A percentile compares a stretch with the other conserved stretches of the same genome.
phyloP scores from a whole-genome alignment of 2,329 filamentous ascomycete genomes.

The Clathrospora elynae region DNA sequence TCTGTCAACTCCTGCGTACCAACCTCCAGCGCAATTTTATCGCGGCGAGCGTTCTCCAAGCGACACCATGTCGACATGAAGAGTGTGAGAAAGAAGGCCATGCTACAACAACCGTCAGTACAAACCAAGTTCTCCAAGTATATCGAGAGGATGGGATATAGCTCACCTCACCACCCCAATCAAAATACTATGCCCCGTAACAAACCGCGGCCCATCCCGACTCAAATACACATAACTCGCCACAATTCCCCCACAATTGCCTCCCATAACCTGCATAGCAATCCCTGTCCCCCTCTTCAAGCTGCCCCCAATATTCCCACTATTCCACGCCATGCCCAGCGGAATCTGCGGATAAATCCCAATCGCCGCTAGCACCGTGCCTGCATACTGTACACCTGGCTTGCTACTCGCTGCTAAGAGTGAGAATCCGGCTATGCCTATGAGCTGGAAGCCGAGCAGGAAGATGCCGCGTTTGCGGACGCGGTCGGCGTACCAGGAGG shows the following conservation, averaged over 20 bases:
- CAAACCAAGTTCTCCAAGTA: too few relatives aligned
- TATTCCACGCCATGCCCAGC: constrained; percentile 63
- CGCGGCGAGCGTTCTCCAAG: constrained; percentile 61
- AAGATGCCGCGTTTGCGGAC: constrained; percentile 40
- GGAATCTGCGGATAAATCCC: constrained; percentile 63
- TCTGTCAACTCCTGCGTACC: constrained; percentile 55
- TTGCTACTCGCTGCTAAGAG: constrained; percentile 37
- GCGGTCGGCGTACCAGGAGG: constrained; percentile 38
- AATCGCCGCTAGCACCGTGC: constrained; percentile 42
- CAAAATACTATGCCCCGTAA: constrained; percentile 54
- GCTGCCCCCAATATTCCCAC: constrained; percentile 62
- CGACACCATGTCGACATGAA: constrained; percentile 64
- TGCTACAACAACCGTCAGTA: constrained; percentile 30
- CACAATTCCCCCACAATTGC: constrained; percentile 75
- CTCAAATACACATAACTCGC: constrained; percentile 57
- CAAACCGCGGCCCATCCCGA: constrained; percentile 52
- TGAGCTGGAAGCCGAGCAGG: constrained; percentile 38
- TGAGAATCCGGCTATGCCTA: constrained; percentile 61
- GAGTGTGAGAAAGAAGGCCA: constrained; percentile 57
- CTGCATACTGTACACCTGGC: constrained; percentile 41
- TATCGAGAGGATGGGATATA: too few relatives aligned
- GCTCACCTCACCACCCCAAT: constrained; percentile 51
- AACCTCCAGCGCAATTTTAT: constrained; percentile 53
- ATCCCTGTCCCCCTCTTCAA: constrained; percentile 62
- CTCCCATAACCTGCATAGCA: constrained; percentile 61